These are phyloP conservation scores for Fraxinus angustifolia DNA, from an alignment of 305 asterid genomes.

Conservation along the genomic window DNA sequence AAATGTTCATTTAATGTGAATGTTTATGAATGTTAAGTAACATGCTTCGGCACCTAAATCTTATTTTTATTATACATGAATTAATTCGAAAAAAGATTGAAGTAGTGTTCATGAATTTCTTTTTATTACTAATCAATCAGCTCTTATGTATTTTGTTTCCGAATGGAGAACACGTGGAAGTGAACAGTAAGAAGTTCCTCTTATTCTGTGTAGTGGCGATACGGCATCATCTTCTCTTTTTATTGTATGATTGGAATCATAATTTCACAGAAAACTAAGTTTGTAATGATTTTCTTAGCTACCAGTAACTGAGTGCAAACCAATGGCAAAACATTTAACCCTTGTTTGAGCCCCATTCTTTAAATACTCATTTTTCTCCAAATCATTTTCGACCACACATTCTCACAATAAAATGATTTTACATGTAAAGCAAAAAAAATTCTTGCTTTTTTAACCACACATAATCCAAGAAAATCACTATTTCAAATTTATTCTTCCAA, in stretches of 20 bases:
- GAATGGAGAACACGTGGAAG: neutral
- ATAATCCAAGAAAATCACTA: neutral
- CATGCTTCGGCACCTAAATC: neutral
- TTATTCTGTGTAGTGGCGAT: neutral
- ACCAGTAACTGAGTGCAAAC: neutral
- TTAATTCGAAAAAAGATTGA: neutral
- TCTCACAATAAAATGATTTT: neutral
- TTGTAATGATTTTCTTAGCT: neutral
- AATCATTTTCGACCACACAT: neutral
- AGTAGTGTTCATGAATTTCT: neutral
- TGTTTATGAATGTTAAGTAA: neutral
- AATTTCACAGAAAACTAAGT: neutral
- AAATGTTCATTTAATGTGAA: slow-evolving; percentile 21
- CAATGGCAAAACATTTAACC: neutral
- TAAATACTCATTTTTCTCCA: neutral
- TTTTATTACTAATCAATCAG: neutral
- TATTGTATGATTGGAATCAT: neutral
- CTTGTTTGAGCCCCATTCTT: neutral
- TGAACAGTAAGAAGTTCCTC: neutral
- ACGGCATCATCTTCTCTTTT: neutral
- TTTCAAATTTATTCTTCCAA: neutral
- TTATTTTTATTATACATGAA: neutral
- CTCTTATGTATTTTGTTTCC: neutral
- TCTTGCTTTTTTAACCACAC: neutral
- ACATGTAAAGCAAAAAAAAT: neutral